Conservation (phyloP, 768 basidiomycete genomes). For the Amanita phalloides region DNA sequence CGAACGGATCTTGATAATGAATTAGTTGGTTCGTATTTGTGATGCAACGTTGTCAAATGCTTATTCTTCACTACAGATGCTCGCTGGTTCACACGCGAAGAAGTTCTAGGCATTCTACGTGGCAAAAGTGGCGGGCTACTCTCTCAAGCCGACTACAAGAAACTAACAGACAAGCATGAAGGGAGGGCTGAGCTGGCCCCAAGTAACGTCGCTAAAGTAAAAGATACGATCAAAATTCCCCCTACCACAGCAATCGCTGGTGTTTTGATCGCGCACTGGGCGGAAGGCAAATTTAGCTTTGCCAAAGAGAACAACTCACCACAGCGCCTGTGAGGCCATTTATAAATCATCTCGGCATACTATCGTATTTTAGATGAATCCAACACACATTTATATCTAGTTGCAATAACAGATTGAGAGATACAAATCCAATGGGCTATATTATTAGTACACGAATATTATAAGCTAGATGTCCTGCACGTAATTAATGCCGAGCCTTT, state of each 20-base stretch:
- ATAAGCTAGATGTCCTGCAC: neutral
- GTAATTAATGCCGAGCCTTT: neutral
- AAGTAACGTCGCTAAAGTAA: slow-evolving; percentile 13
- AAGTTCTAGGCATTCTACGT: slow-evolving; percentile 55
- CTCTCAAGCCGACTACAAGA: slow-evolving; percentile 37
- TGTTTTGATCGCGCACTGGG: slow-evolving; percentile 80
- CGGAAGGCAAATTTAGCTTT: slow-evolving; percentile 41
- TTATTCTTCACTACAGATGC: slow-evolving; percentile 45
- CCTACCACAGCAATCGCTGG: slow-evolving; percentile 73
- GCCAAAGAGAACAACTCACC: slow-evolving; percentile 8
- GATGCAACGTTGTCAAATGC: neutral
- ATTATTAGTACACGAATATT: too few species aligned
- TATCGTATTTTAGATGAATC: neutral
- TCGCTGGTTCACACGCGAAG: slow-evolving; percentile 74
- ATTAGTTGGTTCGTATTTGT: slow-evolving; percentile 56
- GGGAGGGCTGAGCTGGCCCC: slow-evolving; percentile 10
- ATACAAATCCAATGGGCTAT: neutral
- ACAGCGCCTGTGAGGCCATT: slow-evolving; percentile 9
- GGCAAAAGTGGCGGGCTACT: slow-evolving; percentile 41
- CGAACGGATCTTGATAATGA: slow-evolving; percentile 90
- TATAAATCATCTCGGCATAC: slow-evolving; percentile 5
- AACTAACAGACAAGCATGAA: slow-evolving; percentile 30
- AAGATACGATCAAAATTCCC: slow-evolving; percentile 63
- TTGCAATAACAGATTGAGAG: neutral
- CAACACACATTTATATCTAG: neutral